Base-by-base conservation (phyloP, 2,329 filamentous ascomycete genomes). In the Penicillium sp. region DNA sequence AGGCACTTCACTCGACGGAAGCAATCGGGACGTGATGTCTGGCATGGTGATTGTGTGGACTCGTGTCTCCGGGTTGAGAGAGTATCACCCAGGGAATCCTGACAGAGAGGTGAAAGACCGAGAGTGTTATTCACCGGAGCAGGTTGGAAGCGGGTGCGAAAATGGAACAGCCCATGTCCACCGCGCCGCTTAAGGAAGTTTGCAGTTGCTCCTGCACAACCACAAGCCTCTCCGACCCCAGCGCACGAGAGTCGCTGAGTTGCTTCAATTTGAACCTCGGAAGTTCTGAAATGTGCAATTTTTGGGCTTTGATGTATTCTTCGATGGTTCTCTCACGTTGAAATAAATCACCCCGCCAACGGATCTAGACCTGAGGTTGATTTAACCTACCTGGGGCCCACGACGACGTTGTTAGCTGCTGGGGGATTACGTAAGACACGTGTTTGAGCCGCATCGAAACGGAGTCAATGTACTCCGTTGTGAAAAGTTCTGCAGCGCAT, bases 1-100 rank as follows among this genome's bases (percentile, higher is more conserved):
- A 6, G 71, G 63, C 37, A 59, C 55, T 51, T 73, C 68, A n/a
- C 25, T 41, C 14, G 37, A 42, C 11, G 52, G 28, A 45, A 38
- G 50, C 20, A 55, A 54, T 37, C 28, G 22, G 17, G 48, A 56
- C 68, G 68, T 70, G 20, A 17, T 60, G 51, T 34, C 49, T 39
- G 35, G 7, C 34, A 35, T 25, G 20, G 34, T 15, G 2, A 20
- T 38, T 20, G 6, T 20, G 6, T 8, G 14, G 34, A 28, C 14
- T 2, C 17, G 22, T 28, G 31, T 22, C 12, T 28, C 28, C 6
- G 7, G 31, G 17, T 28, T 38, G 34, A 17, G 22, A 49, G n/a
- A 14, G 4, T 17, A 20, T 25, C n/a, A 14, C 45, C 22, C 2
- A 15, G 20, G 31, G 0, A 6, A 20, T 1, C 6, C 47, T 8